phyloP scores from a whole-genome alignment of 1,284 basidiomycete genomes.

The Phlebopus sp. region DNA sequence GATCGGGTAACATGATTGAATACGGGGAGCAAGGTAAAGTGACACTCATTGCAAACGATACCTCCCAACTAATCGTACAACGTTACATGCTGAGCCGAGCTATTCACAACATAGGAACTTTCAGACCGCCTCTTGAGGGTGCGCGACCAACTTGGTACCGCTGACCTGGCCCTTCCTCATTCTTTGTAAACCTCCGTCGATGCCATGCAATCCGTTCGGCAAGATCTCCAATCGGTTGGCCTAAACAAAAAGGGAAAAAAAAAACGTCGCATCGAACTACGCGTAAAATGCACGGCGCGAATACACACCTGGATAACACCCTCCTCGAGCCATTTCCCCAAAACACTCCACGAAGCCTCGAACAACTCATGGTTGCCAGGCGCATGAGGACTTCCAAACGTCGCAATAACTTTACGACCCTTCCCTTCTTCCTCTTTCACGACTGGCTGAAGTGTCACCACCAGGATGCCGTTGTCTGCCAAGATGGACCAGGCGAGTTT shows the following conservation, averaged over 20 bases:
- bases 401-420: constrained; percentile 22
- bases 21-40: no score
- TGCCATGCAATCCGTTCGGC: constrained; percentile 43
- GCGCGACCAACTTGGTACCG: constrained; percentile 48
- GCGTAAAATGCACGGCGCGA: background rate
- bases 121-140: constrained; percentile 43
- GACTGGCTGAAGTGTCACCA: constrained; percentile 22
- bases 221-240: constrained; percentile 44
- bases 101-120: background rate
- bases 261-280: background rate
- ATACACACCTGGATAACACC: constrained; percentile 36
- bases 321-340: constrained; percentile 34
- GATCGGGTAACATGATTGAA: no score
- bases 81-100: no score
- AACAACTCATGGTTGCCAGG: constrained; percentile 26
- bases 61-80: no score
- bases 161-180: constrained; percentile 43
- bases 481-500: constrained; percentile 25
- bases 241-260: constrained; percentile 23
- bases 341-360: constrained; percentile 22
- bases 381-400: constrained; percentile 27
- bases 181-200: constrained; percentile 41
- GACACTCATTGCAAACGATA: no score
- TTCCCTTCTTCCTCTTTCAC: constrained; percentile 24
- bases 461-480: constrained; percentile 25